Evolutionary conservation across 495 filamentous ascomycete genomes (phyloP).

Genomic region (Xylaria cubensis): DNA sequence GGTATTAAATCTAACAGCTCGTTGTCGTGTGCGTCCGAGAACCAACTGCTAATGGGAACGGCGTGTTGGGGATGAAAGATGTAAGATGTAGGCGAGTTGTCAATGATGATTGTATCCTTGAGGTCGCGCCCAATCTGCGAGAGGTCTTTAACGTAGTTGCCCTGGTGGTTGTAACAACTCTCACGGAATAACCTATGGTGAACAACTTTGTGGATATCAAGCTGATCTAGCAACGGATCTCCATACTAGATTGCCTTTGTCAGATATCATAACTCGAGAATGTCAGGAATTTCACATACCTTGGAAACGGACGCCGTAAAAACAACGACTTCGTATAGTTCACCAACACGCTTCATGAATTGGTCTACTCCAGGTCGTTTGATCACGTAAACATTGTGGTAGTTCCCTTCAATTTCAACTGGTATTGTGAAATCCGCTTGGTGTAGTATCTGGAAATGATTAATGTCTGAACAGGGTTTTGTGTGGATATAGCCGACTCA

Average conservation of each 20-base stretch:
- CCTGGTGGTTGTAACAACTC: constrained; percentile 99
- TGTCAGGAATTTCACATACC: constrained; percentile 57
- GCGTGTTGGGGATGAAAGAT: constrained; percentile 99
- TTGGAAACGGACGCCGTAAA: constrained; percentile 99
- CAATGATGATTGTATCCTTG: constrained; percentile 98
- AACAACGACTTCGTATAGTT: constrained; percentile 97
- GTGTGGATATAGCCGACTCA: constrained; percentile 45
- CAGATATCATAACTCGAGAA: neutral
- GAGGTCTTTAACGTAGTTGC: constrained; percentile 99
- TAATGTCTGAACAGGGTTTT: neutral
- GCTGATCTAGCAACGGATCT: constrained; percentile 92
- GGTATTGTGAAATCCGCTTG: constrained; percentile 99
- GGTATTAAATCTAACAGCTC: constrained; percentile 98
- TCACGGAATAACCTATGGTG: constrained; percentile 97
- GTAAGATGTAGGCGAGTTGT: constrained; percentile 99
- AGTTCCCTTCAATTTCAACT: constrained; percentile 98
- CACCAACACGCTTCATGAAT: constrained; percentile 98
- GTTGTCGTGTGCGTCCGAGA: constrained; percentile 99
- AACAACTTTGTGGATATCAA: constrained; percentile 96
- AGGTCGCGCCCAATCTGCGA: constrained; percentile 96
- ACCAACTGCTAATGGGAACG: constrained; percentile 99
- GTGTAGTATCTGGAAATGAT: constrained; percentile 76
- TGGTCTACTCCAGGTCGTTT: constrained; percentile 96
- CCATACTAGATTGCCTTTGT: constrained; percentile 71
- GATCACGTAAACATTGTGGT: constrained; percentile 99